A percentile compares a stretch with the other conserved stretches of the same genome.
These are phyloP conservation scores for Dictyostelium firmibasis DNA, from an alignment of 78 protist species.

Conservation along the genomic window DNA sequence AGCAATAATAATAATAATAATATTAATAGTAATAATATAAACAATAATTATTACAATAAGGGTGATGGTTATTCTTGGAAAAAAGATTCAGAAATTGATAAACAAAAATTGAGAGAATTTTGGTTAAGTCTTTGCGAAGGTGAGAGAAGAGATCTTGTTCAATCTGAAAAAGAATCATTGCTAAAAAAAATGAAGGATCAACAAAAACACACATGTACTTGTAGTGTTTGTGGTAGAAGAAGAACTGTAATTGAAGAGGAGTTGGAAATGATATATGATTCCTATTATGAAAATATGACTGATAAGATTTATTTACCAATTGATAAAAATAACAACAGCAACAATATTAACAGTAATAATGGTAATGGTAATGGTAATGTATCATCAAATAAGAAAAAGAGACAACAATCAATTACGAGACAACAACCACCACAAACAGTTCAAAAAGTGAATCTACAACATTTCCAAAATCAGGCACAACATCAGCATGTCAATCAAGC, in stretches of 20 bases:
- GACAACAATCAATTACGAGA: neutral
- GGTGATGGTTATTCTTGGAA: neutral
- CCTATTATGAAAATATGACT: conserved; percentile 71
- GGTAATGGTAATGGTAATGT: neutral
- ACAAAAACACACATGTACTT: conserved; percentile 81
- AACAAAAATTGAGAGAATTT: conserved; percentile 51
- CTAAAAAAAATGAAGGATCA: conserved; percentile 80
- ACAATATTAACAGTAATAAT: neutral
- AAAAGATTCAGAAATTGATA: conserved; percentile 19
- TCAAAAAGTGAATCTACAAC: neutral
- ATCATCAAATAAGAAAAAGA: neutral
- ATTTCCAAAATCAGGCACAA: neutral
- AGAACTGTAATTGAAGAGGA: conserved; percentile 82
- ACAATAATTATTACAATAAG: no score
- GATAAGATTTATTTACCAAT: neutral
- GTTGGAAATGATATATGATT: conserved; percentile 82
- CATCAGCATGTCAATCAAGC: neutral
- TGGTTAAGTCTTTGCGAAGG: conserved; percentile 55
- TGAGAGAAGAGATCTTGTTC: conserved; percentile 62
- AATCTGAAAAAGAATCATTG: conserved; percentile 74
- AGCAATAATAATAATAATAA: neutral
- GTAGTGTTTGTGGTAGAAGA: conserved; percentile 81
- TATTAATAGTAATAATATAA: no score
- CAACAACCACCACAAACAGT: neutral
- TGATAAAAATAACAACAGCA: neutral